Evolutionary conservation across 164 flowering plant species (phyloP).

Genomic region (Piper longum): DNA sequence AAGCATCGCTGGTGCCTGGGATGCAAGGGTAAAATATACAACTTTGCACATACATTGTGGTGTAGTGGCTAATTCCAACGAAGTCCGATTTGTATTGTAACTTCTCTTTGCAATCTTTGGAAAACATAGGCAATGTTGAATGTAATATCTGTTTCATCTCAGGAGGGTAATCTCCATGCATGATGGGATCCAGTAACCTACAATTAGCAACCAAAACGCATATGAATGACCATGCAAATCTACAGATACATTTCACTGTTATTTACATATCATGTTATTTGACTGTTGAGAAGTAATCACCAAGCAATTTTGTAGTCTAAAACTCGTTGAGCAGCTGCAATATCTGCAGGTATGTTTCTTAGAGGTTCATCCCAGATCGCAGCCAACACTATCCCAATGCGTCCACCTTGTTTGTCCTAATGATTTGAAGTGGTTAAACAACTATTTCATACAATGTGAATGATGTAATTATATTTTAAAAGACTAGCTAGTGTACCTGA

Average conservation of each 20-base stretch:
- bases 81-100: slow-evolving; percentile 19
- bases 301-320: not conserved
- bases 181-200: slow-evolving; percentile 22
- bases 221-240: not conserved
- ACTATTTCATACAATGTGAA: not conserved
- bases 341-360: not conserved
- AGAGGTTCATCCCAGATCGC: not conserved
- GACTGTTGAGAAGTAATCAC: not conserved
- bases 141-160: slow-evolving; percentile 17
- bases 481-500: not conserved
- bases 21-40: slow-evolving; percentile 5
- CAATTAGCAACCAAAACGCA: not conserved
- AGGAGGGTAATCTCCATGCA: slow-evolving; percentile 25
- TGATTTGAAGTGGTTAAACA: not conserved
- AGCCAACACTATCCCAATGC: not conserved
- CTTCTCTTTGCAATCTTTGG: slow-evolving; percentile 9
- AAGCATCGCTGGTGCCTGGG: not conserved
- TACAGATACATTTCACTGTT: no score
- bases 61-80: slow-evolving; percentile 14
- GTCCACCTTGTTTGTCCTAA: not conserved
- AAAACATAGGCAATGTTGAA: slow-evolving; percentile 12
- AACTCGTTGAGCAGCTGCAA: slow-evolving; percentile 1
- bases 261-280: not conserved
- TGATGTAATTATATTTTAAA: not conserved
- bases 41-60: slow-evolving; percentile 6